Conservation (phyloP, 140 eudicot species). For the Oenanthe javanica region DNA sequence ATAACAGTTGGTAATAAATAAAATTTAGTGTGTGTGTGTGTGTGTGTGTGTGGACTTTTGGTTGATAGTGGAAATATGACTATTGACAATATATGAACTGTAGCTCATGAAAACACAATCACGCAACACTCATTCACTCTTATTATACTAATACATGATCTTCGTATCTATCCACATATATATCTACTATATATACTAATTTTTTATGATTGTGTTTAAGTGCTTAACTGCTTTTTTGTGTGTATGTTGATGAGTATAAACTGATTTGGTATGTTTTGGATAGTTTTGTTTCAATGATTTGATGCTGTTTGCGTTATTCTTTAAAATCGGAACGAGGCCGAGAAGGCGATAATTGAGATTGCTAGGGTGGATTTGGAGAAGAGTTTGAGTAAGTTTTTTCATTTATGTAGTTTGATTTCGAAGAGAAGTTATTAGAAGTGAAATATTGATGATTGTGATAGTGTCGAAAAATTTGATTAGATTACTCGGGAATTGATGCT, state of each 20-base stretch:
- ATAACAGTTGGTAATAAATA: too few relatives aligned
- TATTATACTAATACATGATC: background rate
- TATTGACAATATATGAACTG: constrained; percentile 6
- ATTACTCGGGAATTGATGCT: background rate
- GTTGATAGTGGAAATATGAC: constrained; percentile 13
- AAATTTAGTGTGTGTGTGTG: background rate
- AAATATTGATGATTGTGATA: background rate
- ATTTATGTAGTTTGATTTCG: background rate
- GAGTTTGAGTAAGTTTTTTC: constrained; percentile 1
- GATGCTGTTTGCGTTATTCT: background rate
- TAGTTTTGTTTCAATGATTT: background rate
- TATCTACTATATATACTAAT: background rate
- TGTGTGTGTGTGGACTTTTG: constrained; percentile 7
- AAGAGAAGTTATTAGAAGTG: background rate
- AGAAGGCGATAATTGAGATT: background rate
- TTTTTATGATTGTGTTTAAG: background rate
- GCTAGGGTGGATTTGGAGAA: background rate
- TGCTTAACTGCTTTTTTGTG: background rate
- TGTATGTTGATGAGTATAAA: background rate
- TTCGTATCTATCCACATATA: constrained; percentile 8
- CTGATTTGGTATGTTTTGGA: background rate
- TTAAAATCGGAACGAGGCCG: background rate
- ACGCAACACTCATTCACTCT: constrained; percentile 7
- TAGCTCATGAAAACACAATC: constrained; percentile 16
- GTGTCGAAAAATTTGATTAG: background rate